Base-by-base conservation (phyloP, 2,329 filamentous ascomycete species). In the Diaporthe velutina region DNA sequence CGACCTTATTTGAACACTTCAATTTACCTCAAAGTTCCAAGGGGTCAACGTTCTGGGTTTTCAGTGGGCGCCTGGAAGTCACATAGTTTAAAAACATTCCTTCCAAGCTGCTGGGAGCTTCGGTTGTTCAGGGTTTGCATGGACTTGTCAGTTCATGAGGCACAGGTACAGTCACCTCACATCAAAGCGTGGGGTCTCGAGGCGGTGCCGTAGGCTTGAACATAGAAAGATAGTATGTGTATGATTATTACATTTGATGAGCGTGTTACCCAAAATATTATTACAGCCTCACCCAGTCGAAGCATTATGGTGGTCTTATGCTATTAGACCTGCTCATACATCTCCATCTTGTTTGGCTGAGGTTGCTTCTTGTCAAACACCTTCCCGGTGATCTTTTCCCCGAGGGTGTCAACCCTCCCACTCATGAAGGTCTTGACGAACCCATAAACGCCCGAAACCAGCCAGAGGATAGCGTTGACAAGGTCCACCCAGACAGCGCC, bases 401-500 rank as follows among this genome's bases (percentile, higher is more conserved):
- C 83, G 57, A 82, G 75, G 25, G 80, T 78, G 15, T 87, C 85
- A 6, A 80, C 80, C 78, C 85, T 85, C 15, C 85, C 84, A 0
- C 85, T 84, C 55, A 87, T 68, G 74, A 83, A 85, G 0, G 82
- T 84, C 81, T 85, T 85, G 75, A 83, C 33, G 64, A 76, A 81
- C 38, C 86, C 86, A 50, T 87, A 88, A 8, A 79, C 79, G 8
- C 82, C 85, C 0, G 85, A 86, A 5, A 87, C 76, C 17, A 92
- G 82, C 93, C 93, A 95, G 57, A 95, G 82, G 30, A 93, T 73
- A 81, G 93, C 86, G 77, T 93, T 94, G 42, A 91, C 85, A 35
- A 95, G 80, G 80, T 95, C 92, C 35, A 95, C 83, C 92, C 93
- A 95, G 4, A 94, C 93, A 2, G 93, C 92, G 76, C 89, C 87